Evolutionary conservation across 129 eudicot species (phyloP).

Genomic region (Arctium lappa): DNA sequence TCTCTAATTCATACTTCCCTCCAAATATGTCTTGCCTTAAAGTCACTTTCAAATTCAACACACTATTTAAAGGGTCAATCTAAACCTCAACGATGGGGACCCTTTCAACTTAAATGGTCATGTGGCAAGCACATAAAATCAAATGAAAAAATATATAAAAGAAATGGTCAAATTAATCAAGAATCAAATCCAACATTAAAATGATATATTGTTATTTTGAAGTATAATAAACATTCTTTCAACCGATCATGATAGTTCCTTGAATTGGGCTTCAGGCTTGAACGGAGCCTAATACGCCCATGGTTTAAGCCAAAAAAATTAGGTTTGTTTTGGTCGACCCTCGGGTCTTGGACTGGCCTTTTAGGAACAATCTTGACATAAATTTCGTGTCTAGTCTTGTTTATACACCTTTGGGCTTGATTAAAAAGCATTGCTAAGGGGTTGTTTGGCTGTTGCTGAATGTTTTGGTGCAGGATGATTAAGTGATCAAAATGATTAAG

Average conservation of each 20-base stretch:
- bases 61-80: neutral
- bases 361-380: too few species aligned
- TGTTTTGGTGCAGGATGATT: too few species aligned
- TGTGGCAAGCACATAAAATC: neutral
- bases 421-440: too few species aligned
- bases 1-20: neutral
- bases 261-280: too few species aligned
- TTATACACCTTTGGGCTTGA: too few species aligned
- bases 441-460: too few species aligned
- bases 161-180: neutral
- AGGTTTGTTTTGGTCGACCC: too few species aligned
- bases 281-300: too few species aligned
- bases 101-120: neutral
- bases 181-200: neutral
- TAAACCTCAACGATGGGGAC: neutral
- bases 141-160: neutral
- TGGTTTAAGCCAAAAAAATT: too few species aligned
- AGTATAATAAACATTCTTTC: neutral
- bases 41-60: neutral
- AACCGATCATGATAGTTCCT: neutral
- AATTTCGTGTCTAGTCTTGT: too few species aligned
- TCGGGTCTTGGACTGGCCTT: too few species aligned
- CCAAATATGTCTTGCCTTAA: neutral
- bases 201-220: neutral
- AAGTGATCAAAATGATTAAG: too few species aligned